Evolutionary conservation across 1,139 yeast species (phyloP).

Genomic region (Pichia sp.): DNA sequence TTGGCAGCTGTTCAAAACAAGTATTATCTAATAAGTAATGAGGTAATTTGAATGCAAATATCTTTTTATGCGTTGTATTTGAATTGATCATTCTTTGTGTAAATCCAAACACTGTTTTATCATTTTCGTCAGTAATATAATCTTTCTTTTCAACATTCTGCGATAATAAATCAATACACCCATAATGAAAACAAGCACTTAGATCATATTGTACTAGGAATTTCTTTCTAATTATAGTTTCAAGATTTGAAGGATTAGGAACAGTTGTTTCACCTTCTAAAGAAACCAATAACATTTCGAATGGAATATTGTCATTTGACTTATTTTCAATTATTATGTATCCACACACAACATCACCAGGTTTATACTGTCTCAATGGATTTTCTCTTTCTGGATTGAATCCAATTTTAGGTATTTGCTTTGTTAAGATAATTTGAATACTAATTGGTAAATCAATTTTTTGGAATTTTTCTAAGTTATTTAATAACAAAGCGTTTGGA

Average conservation of each 20-base stretch:
- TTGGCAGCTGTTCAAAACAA: slow-evolving; percentile 46
- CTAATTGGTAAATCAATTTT: slow-evolving; percentile 28
- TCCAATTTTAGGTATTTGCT: slow-evolving; percentile 30
- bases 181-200: slow-evolving; percentile 37
- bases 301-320: slow-evolving; percentile 37
- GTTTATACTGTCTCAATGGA: slow-evolving; percentile 40
- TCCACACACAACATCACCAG: slow-evolving; percentile 54
- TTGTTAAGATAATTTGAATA: slow-evolving; percentile 33
- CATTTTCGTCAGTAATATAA: slow-evolving; percentile 24
- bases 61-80: slow-evolving; percentile 48
- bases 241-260: slow-evolving; percentile 9
- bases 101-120: slow-evolving; percentile 47
- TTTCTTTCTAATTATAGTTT: slow-evolving; percentile 21
- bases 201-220: slow-evolving; percentile 37
- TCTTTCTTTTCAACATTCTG: slow-evolving; percentile 8
- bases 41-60: slow-evolving; percentile 60
- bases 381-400: slow-evolving; percentile 29
- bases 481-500: slow-evolving; percentile 30
- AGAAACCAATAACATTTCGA: slow-evolving; percentile 53
- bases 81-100: slow-evolving; percentile 48
- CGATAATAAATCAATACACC: slow-evolving; percentile 25
- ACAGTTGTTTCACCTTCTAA: slow-evolving; percentile 40
- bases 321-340: slow-evolving; percentile 41
- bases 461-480: slow-evolving; percentile 32
- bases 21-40: slow-evolving; percentile 47